A percentile compares a stretch with the other conserved stretches of the same genome.
These are phyloP conservation scores for Colletotrichum sp. DNA, from an alignment of 2,329 filamentous ascomycete genomes.

Conservation along the genomic window DNA sequence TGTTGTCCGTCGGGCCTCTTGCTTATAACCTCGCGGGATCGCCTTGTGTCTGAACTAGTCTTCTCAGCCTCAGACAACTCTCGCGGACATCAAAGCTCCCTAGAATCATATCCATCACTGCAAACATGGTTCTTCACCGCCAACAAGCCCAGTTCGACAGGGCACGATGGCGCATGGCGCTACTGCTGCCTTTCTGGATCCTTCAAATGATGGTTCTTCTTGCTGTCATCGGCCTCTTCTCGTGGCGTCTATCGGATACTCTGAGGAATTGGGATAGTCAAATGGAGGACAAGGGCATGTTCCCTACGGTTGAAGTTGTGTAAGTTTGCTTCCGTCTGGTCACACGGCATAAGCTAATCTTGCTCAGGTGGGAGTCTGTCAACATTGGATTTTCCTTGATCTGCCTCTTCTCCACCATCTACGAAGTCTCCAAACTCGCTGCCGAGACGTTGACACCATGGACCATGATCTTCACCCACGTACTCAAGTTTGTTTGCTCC, in stretches of 20 bases:
- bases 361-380: constrained; percentile 55
- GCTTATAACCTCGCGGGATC: constrained; percentile 5
- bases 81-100: background rate
- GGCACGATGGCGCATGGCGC: constrained; percentile 52
- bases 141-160: constrained; percentile 58
- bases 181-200: constrained; percentile 57
- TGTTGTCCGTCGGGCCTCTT: background rate
- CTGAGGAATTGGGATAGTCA: constrained; percentile 46
- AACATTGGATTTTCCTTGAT: constrained; percentile 56
- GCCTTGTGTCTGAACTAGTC: background rate
- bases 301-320: constrained; percentile 54
- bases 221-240: constrained; percentile 55
- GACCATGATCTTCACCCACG: constrained; percentile 56
- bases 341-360: background rate
- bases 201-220: constrained; percentile 51
- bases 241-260: constrained; percentile 56
- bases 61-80: constrained; percentile 3
- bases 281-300: constrained; percentile 36
- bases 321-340: constrained; percentile 36
- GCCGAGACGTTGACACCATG: constrained; percentile 59
- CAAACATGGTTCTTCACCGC: constrained; percentile 47
- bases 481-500: constrained; percentile 54
- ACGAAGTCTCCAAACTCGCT: constrained; percentile 51
- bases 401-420: constrained; percentile 49
- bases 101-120: background rate